Conservation (phyloP, 176 grass and related monocot genomes). For the Carex cristatella region DNA sequence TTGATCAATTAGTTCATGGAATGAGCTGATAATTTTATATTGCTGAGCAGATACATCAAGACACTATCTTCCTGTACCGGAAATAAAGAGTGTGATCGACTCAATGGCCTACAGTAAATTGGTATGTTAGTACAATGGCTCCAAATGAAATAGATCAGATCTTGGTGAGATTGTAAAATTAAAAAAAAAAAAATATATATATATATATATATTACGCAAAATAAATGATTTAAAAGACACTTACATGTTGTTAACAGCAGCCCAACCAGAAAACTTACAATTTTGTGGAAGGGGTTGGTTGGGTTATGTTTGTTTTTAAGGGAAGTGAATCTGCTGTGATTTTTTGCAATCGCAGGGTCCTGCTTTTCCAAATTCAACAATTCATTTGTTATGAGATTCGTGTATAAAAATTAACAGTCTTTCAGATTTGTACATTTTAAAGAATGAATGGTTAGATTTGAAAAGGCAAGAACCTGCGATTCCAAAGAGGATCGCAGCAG, state of each 20-base stretch:
- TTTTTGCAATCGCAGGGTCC: too few relatives aligned
- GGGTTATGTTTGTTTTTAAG: not conserved
- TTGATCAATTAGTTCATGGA: not conserved
- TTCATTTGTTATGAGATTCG: too few relatives aligned
- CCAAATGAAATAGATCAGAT: not conserved
- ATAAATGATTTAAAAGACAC: not conserved
- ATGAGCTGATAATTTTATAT: not conserved
- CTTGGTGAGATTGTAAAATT: not conserved
- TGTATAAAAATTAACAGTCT: too few relatives aligned
- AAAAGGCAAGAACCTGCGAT: too few relatives aligned
- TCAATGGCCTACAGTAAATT: conserved; percentile 95
- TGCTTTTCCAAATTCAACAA: too few relatives aligned
- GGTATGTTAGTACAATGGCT: conserved; percentile 21
- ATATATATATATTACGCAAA: not conserved
- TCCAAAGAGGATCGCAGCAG: too few relatives aligned
- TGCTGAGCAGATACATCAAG: conserved; percentile 59
- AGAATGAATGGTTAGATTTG: too few relatives aligned
- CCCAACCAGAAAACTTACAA: not conserved
- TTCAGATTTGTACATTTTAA: too few relatives aligned
- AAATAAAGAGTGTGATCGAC: conserved; percentile 88
- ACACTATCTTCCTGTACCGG: conserved; percentile 67
- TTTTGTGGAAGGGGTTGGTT: not conserved
- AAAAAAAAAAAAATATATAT: not conserved
- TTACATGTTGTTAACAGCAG: not conserved
- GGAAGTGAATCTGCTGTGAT: too few relatives aligned